A percentile compares a stretch with the other conserved stretches of the same genome.
Evolutionary conservation across 2,329 filamentous ascomycete genomes (phyloP).

Genomic region (Decorospora gaudefroyi): DNA sequence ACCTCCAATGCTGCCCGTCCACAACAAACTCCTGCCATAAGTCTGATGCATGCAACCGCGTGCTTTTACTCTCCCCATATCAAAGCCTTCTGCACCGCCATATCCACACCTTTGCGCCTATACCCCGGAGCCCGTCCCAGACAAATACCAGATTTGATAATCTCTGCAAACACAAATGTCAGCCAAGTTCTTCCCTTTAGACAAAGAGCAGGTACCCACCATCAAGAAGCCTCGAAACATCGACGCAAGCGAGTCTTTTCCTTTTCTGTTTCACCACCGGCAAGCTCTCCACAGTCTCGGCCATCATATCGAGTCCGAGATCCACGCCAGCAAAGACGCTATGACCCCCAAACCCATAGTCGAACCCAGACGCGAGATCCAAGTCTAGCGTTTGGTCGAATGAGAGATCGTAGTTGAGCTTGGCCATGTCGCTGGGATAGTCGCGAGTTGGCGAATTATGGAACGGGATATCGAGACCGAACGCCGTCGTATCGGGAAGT

Average conservation of each 20-base stretch:
- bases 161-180: constrained; percentile 36
- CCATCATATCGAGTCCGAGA: constrained; percentile 30
- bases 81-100: constrained; percentile 45
- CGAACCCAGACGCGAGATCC: constrained; percentile 40
- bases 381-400: constrained; percentile 42
- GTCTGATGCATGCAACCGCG: too few relatives aligned
- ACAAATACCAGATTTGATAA: constrained; percentile 49
- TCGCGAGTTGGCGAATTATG: constrained; percentile 3
- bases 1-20: too few relatives aligned
- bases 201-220: constrained; percentile 39
- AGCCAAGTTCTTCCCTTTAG: constrained; percentile 18
- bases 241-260: constrained; percentile 50
- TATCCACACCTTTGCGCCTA: constrained; percentile 50
- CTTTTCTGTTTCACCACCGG: constrained; percentile 30
- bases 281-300: constrained; percentile 14
- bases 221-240: constrained; percentile 51
- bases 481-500: constrained; percentile 15
- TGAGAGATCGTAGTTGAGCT: constrained; percentile 26
- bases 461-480: constrained; percentile 34
- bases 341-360: constrained; percentile 21
- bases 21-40: too few relatives aligned
- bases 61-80: constrained; percentile 31
- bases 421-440: constrained; percentile 15
- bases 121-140: constrained; percentile 53
- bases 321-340: constrained; percentile 13